phyloP scores from a whole-genome alignment of 106 monocot species.

The Triglochin maritima region DNA sequence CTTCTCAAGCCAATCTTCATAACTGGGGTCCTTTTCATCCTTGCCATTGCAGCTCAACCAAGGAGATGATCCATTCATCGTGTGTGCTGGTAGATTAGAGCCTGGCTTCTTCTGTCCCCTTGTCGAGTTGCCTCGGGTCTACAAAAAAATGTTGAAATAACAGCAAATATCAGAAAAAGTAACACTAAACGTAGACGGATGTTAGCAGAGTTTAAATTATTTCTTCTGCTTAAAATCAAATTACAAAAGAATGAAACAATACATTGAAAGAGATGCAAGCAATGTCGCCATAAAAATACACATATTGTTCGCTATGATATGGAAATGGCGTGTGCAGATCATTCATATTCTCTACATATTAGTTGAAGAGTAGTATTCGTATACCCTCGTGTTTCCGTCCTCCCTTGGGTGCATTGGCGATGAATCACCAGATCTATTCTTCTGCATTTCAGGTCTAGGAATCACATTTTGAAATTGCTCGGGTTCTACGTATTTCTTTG shows the following conservation, averaged over 20 bases:
- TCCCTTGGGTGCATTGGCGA: slow-evolving; percentile 27
- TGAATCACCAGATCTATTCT: slow-evolving; percentile 26
- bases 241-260: neutral
- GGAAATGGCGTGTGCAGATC: neutral
- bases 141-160: slow-evolving; percentile 1
- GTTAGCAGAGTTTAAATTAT: neutral
- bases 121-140: slow-evolving; percentile 26
- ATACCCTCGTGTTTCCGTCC: slow-evolving; percentile 58
- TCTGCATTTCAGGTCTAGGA: slow-evolving; percentile 30
- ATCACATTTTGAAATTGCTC: slow-evolving; percentile 15
- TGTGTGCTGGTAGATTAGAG: slow-evolving; percentile 46
- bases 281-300: neutral
- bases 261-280: neutral
- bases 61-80: slow-evolving; percentile 26
- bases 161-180: neutral
- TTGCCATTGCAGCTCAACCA: slow-evolving; percentile 43
- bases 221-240: neutral
- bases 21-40: slow-evolving; percentile 37
- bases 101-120: slow-evolving; percentile 48
- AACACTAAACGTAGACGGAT: neutral
- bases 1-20: slow-evolving; percentile 87
- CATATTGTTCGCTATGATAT: neutral
- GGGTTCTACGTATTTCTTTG: slow-evolving; percentile 46
- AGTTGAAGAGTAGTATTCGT: slow-evolving; percentile 14
- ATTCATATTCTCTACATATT: no score